A percentile compares a stretch with the other conserved stretches of the same genome.
phyloP scores from a whole-genome alignment of 768 basidiomycete genomes.

The Tylopilus subfusipes region DNA sequence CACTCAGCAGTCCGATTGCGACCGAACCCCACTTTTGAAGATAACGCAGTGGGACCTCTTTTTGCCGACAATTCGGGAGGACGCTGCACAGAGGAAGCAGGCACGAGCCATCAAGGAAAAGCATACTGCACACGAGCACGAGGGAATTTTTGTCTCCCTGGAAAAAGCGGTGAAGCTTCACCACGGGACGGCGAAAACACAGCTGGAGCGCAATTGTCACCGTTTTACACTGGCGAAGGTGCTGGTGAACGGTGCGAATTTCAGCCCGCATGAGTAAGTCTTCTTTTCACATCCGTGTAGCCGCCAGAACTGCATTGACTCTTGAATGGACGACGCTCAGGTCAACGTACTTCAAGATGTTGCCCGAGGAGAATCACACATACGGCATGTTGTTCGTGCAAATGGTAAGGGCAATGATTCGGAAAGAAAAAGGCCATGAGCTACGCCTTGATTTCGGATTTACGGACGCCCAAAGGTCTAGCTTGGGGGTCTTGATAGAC shows the following conservation, averaged over 20 bases:
- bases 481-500: neutral
- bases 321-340: neutral
- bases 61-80: neutral
- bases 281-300: neutral
- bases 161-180: neutral
- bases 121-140: neutral
- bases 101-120: neutral
- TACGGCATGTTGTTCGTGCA: too few relatives aligned
- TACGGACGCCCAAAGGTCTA: neutral
- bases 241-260: neutral
- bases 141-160: neutral
- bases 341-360: neutral
- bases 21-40: slow-evolving; percentile 3
- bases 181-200: neutral
- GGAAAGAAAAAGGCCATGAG: neutral
- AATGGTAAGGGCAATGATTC: neutral
- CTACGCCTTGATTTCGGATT: neutral
- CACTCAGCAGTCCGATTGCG: neutral
- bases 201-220: neutral
- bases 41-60: slow-evolving; percentile 1
- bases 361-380: neutral
- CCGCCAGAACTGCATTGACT: neutral
- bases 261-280: neutral
- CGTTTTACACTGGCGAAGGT: slow-evolving; percentile 1
- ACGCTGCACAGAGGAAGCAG: neutral